phyloP scores from a whole-genome alignment of 805 yeast genomes.

The Sugiyamaella chiloensis region DNA sequence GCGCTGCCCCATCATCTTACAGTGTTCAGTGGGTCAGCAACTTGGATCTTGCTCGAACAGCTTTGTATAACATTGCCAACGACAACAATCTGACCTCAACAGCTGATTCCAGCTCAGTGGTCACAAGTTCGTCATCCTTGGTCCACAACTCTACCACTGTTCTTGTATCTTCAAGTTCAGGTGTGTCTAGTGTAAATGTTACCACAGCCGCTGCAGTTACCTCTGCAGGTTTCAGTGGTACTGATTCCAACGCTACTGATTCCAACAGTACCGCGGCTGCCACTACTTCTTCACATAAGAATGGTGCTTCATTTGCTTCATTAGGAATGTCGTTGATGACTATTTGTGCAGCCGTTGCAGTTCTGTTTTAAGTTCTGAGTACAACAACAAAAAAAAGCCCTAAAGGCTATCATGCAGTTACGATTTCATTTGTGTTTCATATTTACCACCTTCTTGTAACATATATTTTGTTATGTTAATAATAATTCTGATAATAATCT shows the following conservation, averaged over 20 bases:
- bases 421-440: background rate
- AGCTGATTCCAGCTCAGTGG: background rate
- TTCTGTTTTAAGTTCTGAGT: background rate
- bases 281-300: conserved; percentile 9
- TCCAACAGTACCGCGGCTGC: conserved; percentile 9
- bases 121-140: background rate
- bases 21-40: conserved; percentile 15
- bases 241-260: conserved; percentile 6
- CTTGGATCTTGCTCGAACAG: conserved; percentile 17
- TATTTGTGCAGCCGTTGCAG: background rate
- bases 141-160: background rate
- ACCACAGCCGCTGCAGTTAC: conserved; percentile 10
- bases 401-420: background rate
- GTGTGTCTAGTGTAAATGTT: background rate
- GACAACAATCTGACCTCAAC: conserved; percentile 3
- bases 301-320: conserved; percentile 1
- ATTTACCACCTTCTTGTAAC: too few species aligned
- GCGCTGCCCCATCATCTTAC: background rate
- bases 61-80: conserved; percentile 20
- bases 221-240: conserved; percentile 5
- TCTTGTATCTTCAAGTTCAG: background rate
- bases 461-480: too few species aligned
- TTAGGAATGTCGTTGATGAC: background rate
- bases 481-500: too few species aligned
- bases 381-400: too few species aligned